These are phyloP conservation scores for Bathelium albidoporum DNA, from an alignment of 495 filamentous ascomycete genomes.

Conservation along the genomic window DNA sequence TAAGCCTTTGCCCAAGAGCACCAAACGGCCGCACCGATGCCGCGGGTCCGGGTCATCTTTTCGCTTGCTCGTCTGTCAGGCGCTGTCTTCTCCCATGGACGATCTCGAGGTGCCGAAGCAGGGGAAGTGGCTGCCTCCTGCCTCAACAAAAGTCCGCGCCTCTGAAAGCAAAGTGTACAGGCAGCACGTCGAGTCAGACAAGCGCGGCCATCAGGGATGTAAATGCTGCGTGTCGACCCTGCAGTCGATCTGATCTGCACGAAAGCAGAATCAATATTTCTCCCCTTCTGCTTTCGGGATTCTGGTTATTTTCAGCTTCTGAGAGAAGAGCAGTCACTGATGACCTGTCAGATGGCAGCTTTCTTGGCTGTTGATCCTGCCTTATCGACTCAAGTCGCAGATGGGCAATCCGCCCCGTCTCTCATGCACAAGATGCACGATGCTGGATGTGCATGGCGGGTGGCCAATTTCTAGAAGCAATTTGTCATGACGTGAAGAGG, in stretches of 20 bases:
- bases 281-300: background rate
- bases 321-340: background rate
- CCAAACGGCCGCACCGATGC: background rate
- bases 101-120: background rate
- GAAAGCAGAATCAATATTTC: background rate
- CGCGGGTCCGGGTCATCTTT: background rate
- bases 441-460: background rate
- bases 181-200: background rate
- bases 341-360: background rate
- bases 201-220: background rate
- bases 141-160: background rate
- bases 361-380: background rate
- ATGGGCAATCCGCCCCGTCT: background rate
- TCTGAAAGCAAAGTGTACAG: background rate
- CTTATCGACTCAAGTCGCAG: background rate
- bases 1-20: background rate
- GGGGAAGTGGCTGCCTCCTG: background rate
- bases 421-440: background rate
- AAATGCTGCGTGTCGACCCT: background rate
- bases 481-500: background rate
- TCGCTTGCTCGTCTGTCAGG: background rate
- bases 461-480: background rate
- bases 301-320: background rate
- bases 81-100: background rate
- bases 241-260: background rate